Evolutionary conservation across 345 rosid species (phyloP), one percentile per base, ranked within the genome.

Genomic region (Acer negundo): DNA sequence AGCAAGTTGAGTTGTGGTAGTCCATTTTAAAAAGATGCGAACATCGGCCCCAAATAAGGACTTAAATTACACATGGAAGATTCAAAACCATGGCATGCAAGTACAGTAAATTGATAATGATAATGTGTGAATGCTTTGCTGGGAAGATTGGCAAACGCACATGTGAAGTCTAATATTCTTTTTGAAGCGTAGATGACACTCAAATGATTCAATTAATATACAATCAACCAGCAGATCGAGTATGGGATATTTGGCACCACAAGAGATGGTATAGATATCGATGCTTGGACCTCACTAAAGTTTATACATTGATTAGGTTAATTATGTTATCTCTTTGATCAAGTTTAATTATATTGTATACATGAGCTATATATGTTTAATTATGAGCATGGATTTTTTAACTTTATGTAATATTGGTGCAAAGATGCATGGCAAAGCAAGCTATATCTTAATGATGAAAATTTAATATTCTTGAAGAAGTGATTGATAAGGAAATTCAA

Each of bases 161-260:
- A 67, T 67, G 19, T 44, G 67, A 59, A 66, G 22, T 31, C 44
- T 74, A 55, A 22, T 53, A 1, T 75, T 44, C 63, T 47, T 74
- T 81, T 63, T 66, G 40, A 83, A 72, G 74, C 81, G 73, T 87
- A 83, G 80, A 83, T 77, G 85, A 78, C 86, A 87, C 86, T 79
- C 87, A 74, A 80, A 53, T 70, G 62, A 75, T 68, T 71, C 55
- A 72, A 69, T 65, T 19, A 3, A 59, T 59, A 7, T n/a, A 59
- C 84, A 75, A 22, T 63, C 71, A 13, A 23, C 35, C 71, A n/a
- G 51, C 63, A 28, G 51, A 66, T 64, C 73, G 15, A 19, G 62
- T n/a, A 22, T 72, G 55, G 24, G 61, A 71, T 69, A 59, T 59
- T 20, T 65, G 40, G 71, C 31, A 70, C 73, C 73, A 44, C 78